Evolutionary conservation across 2,329 filamentous ascomycete genomes (phyloP).

Genomic region (Blastomyces silverae): DNA sequence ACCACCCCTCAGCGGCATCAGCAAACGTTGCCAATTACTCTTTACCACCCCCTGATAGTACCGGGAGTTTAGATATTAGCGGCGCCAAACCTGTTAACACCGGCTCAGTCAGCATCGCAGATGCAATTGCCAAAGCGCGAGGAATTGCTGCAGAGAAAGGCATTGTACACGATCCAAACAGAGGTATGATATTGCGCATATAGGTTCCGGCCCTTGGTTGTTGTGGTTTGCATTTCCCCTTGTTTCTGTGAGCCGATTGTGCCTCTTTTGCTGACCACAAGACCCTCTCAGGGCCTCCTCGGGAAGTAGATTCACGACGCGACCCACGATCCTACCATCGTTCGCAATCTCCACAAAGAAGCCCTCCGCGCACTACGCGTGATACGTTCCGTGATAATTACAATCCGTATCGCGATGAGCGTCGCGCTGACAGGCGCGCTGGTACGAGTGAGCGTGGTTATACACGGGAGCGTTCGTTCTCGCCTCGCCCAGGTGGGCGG

Average conservation of each 20-base stretch:
- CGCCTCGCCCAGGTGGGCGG: constrained; percentile 54
- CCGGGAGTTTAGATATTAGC: constrained; percentile 73
- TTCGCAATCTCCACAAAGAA: constrained; percentile 54
- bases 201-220: not conserved
- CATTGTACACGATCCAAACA: constrained; percentile 45
- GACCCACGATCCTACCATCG: constrained; percentile 51
- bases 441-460: constrained; percentile 49
- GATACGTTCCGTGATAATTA: constrained; percentile 67
- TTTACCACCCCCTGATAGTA: constrained; percentile 41
- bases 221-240: not conserved
- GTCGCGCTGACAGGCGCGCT: constrained; percentile 57
- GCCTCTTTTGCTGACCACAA: not conserved
- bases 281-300: constrained; percentile 13
- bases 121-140: constrained; percentile 78
- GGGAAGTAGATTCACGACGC: constrained; percentile 36
- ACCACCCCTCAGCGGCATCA: constrained; percentile 37
- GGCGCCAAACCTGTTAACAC: constrained; percentile 71
- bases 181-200: constrained; percentile 24
- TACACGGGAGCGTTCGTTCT: constrained; percentile 64
- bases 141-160: constrained; percentile 75
- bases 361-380: constrained; percentile 58
- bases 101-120: constrained; percentile 74
- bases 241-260: not conserved
- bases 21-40: constrained; percentile 40
- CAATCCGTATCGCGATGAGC: constrained; percentile 80